A percentile compares a stretch with the other conserved stretches of the same genome.
Evolutionary conservation across 108 stramenopile species (phyloP).

Genomic region (Skeletonema tropicum): DNA sequence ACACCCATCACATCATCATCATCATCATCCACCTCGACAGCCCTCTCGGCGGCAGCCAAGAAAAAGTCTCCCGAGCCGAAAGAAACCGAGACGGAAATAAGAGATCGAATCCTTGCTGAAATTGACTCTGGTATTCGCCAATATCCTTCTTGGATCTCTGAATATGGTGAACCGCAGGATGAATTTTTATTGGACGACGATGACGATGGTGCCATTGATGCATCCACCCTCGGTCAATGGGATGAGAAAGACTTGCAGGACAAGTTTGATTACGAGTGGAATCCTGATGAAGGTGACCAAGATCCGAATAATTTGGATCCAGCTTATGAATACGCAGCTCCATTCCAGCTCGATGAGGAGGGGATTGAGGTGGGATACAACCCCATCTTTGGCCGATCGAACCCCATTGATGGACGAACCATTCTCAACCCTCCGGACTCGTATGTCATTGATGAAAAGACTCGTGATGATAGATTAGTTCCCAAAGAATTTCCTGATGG

Average conservation of each 20-base stretch:
- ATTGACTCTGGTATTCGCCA: not conserved
- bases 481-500: conserved; percentile 60
- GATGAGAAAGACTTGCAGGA: conserved; percentile 55
- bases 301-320: conserved; percentile 65
- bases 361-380: conserved; percentile 79
- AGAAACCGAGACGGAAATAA: not conserved
- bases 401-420: conserved; percentile 79
- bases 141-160: conserved; percentile 4
- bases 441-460: conserved; percentile 70
- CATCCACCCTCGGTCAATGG: conserved; percentile 65
- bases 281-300: conserved; percentile 55
- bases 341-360: conserved; percentile 69
- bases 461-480: conserved; percentile 60
- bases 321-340: conserved; percentile 30
- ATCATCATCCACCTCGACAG: not conserved
- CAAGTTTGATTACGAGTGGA: conserved; percentile 84
- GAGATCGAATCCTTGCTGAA: not conserved
- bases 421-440: conserved; percentile 70
- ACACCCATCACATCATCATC: not conserved
- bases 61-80: not conserved
- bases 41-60: not conserved
- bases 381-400: conserved; percentile 75
- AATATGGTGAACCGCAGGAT: conserved; percentile 36
- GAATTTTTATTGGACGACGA: conserved; percentile 27
- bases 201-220: conserved; percentile 76